Percentiles rank a stretch among this genome's conserved stretches.
Conservation (phyloP, 2,329 filamentous ascomycete species). For the Arthrocladium fulminans region DNA sequence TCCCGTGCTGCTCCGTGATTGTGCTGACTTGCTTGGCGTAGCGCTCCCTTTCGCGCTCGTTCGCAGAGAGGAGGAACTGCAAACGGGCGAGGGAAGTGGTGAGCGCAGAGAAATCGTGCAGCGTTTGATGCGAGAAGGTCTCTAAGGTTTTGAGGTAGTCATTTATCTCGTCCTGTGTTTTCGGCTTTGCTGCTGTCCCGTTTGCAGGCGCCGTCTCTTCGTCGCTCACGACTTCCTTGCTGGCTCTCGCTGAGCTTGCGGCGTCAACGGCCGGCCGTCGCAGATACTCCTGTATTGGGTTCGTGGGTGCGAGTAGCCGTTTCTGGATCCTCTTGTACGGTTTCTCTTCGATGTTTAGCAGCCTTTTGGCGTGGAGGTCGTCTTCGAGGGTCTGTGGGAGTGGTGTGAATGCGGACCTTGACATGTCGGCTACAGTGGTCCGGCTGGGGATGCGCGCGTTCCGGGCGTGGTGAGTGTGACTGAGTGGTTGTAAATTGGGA, state of each 20-base stretch:
- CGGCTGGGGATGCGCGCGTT: neutral
- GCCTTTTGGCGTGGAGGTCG: conserved; percentile 75
- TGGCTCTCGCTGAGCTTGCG: conserved; percentile 46
- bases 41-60: conserved; percentile 70
- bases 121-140: conserved; percentile 73
- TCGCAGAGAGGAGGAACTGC: conserved; percentile 76
- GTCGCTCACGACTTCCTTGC: conserved; percentile 36
- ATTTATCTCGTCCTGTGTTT: conserved; percentile 9
- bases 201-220: conserved; percentile 27
- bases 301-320: conserved; percentile 61
- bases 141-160: conserved; percentile 39
- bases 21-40: conserved; percentile 72
- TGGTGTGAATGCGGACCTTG: neutral
- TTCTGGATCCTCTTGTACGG: conserved; percentile 84
- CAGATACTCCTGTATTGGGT: conserved; percentile 42
- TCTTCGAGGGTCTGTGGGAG: conserved; percentile 36
- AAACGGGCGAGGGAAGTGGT: conserved; percentile 70
- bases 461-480: too few species aligned
- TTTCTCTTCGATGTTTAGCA: conserved; percentile 84
- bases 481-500: too few species aligned
- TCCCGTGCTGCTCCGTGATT: conserved; percentile 69
- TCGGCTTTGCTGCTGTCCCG: neutral
- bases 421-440: neutral
- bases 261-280: conserved; percentile 47
- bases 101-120: conserved; percentile 80